phyloP scores from a whole-genome alignment of 2,329 filamentous ascomycete species.

The Diaporthe destruens region DNA sequence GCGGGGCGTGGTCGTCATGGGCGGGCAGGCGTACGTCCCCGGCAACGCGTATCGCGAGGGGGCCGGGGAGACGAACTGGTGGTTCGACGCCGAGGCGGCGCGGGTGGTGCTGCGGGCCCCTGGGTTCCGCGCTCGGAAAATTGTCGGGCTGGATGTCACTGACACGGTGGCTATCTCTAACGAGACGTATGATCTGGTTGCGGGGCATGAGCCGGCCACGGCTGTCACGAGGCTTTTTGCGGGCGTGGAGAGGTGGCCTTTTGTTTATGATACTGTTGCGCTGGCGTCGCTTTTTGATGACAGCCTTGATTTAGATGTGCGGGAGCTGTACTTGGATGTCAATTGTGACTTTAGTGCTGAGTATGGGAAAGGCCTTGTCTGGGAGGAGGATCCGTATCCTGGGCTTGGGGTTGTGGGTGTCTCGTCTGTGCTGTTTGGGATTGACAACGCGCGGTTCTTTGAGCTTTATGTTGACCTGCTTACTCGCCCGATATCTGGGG shows the following conservation, averaged over 20 bases:
- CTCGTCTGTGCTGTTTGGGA: constrained; percentile 17
- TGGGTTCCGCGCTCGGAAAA: neutral
- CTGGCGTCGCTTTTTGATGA: constrained; percentile 1
- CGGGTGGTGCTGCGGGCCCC: neutral
- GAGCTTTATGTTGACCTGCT: constrained; percentile 22
- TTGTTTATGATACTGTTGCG: constrained; percentile 4
- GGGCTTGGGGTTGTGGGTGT: neutral
- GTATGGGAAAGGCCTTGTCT: constrained; percentile 15
- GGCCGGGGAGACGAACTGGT: constrained; percentile 18
- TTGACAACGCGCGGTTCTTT: constrained; percentile 18
- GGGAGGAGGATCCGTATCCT: constrained; percentile 19
- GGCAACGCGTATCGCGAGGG: constrained; percentile 19
- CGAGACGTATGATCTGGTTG: neutral
- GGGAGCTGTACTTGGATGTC: constrained; percentile 5
- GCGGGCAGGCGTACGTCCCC: constrained; percentile 2
- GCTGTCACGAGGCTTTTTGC: constrained; percentile 1
- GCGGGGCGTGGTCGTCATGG: neutral
- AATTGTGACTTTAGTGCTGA: constrained; percentile 3
- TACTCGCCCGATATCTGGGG: neutral
- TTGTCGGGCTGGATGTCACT: constrained; percentile 10
- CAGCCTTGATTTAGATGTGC: neutral
- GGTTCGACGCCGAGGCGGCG: constrained; percentile 18
- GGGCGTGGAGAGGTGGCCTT: constrained; percentile 14
- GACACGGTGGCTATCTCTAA: constrained; percentile 10
- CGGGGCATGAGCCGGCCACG: neutral